These are phyloP conservation scores for Phytophthora crassamura DNA, from an alignment of 352 stramenopile species.

Conservation along the genomic window DNA sequence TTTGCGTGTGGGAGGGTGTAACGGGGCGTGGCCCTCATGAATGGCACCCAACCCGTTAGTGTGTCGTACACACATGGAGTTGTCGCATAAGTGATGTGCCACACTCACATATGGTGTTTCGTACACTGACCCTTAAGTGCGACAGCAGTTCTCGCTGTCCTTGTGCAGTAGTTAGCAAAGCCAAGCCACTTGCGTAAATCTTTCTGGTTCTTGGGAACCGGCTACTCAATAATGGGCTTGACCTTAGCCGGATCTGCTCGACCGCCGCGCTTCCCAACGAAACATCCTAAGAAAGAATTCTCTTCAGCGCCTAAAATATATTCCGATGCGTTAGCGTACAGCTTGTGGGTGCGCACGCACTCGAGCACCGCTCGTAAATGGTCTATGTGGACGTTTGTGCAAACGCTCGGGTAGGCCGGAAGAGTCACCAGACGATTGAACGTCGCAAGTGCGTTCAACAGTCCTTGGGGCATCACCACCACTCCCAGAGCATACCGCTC, in stretches of 20 bases:
- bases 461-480: slow-evolving; percentile 35
- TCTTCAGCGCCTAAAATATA: slow-evolving; percentile 26
- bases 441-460: slow-evolving; percentile 23
- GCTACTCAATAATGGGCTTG: slow-evolving; percentile 18
- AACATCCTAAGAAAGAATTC: slow-evolving; percentile 28
- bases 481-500: slow-evolving; percentile 33
- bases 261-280: slow-evolving; percentile 23
- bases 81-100: too few species aligned
- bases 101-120: too few species aligned
- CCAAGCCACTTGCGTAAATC: slow-evolving; percentile 20
- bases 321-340: slow-evolving; percentile 28
- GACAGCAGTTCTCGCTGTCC: slow-evolving; percentile 7
- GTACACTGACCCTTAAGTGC: too few species aligned
- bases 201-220: slow-evolving; percentile 10
- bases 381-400: slow-evolving; percentile 20
- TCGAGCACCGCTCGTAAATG: slow-evolving; percentile 24
- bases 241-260: slow-evolving; percentile 28
- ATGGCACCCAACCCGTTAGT: too few species aligned
- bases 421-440: slow-evolving; percentile 36
- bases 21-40: too few species aligned
- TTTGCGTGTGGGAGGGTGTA: too few species aligned
- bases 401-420: slow-evolving; percentile 13
- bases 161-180: slow-evolving; percentile 28
- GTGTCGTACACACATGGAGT: too few species aligned
- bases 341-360: slow-evolving; percentile 19